These are phyloP conservation scores for Meyerozyma athensensis DNA, from an alignment of 1,139 yeast species.

Conservation along the genomic window DNA sequence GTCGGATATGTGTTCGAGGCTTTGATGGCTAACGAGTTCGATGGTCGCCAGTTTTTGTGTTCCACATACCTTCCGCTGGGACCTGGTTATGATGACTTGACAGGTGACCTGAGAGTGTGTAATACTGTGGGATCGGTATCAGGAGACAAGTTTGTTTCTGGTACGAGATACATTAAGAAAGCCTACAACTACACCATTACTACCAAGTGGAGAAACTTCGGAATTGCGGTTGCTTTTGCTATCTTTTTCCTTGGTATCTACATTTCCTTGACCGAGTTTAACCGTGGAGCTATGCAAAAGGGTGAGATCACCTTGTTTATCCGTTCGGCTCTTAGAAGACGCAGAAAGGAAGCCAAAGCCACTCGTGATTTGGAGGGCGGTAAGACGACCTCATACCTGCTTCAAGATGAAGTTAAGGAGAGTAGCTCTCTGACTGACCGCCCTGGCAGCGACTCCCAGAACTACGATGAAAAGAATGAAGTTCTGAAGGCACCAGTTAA, in stretches of 20 bases:
- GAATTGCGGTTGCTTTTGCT: slow-evolving; percentile 6
- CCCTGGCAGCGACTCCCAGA: slow-evolving; percentile 6
- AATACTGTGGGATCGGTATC: slow-evolving; percentile 5
- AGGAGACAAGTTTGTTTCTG: slow-evolving; percentile 5
- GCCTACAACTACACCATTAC: slow-evolving; percentile 6
- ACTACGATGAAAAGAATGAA: slow-evolving; percentile 8
- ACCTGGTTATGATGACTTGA: slow-evolving; percentile 8
- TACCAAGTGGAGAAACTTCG: slow-evolving; percentile 9
- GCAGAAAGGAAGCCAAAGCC: not conserved
- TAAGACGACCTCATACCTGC: not conserved
- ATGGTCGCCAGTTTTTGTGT: slow-evolving; percentile 11
- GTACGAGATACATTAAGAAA: slow-evolving; percentile 5
- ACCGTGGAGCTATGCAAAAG: slow-evolving; percentile 9
- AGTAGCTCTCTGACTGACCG: not conserved
- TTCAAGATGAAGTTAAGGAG: not conserved
- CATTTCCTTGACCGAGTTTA: slow-evolving; percentile 8
- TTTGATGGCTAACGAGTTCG: slow-evolving; percentile 15
- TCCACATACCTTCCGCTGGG: slow-evolving; percentile 12
- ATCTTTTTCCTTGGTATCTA: slow-evolving; percentile 7
- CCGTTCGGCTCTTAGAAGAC: slow-evolving; percentile 3
- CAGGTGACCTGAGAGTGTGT: slow-evolving; percentile 8
- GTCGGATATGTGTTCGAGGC: slow-evolving; percentile 15
- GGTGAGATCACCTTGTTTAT: slow-evolving; percentile 8
- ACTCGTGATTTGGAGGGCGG: slow-evolving; percentile 1
- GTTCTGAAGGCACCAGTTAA: not conserved